A percentile compares a stretch with the other conserved stretches of the same genome.
Evolutionary conservation across 192 early-diverging fungal genomes (phyloP).

Genomic region (Thamnidium elegans): DNA sequence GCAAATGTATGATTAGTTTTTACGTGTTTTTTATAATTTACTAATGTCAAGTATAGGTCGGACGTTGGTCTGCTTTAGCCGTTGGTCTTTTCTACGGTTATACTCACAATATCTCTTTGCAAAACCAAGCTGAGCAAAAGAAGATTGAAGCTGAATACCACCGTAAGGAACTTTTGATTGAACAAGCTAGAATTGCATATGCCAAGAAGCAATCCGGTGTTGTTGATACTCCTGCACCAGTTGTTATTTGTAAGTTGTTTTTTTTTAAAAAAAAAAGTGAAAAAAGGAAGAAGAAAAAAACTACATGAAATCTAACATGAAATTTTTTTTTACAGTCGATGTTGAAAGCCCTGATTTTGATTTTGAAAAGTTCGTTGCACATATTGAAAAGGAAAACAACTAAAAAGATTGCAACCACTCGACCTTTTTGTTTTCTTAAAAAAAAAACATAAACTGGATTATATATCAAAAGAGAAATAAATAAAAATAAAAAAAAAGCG

Average conservation of each 20-base stretch:
- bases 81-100: conserved; percentile 55
- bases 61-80: conserved; percentile 57
- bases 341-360: conserved; percentile 58
- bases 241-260: conserved; percentile 4
- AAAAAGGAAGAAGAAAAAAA: background rate
- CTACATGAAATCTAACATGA: conserved; percentile 7
- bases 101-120: conserved; percentile 51
- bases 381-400: conserved; percentile 32
- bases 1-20: conserved; percentile 2
- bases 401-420: conserved; percentile 1
- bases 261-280: background rate
- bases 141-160: conserved; percentile 46
- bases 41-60: conserved; percentile 39
- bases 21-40: conserved; percentile 4
- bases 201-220: conserved; percentile 59
- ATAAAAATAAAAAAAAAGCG: background rate
- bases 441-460: background rate
- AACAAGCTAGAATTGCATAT: conserved; percentile 75
- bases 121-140: conserved; percentile 43
- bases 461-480: conserved; percentile 2
- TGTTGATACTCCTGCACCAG: conserved; percentile 1
- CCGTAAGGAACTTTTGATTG: conserved; percentile 61
- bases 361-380: conserved; percentile 52
- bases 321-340: conserved; percentile 30
- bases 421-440: background rate